Evolutionary conservation across 208 protist species (phyloP), one percentile per base, ranked within the genome.

Genomic region (Leishmania major): DNA sequence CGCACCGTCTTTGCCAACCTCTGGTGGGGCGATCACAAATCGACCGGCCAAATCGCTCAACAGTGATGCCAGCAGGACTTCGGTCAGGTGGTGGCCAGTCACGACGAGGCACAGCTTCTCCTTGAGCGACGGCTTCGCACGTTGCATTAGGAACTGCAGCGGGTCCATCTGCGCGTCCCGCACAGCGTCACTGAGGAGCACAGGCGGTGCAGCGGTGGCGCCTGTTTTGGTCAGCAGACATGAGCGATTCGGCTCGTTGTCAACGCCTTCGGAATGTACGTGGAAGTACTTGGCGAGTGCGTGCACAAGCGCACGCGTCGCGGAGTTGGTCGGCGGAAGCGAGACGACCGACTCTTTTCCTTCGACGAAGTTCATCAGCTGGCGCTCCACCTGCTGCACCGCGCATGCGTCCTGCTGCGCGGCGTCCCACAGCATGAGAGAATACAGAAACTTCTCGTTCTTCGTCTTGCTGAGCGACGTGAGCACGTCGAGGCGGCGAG

Each of bases 221-320:
- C 83, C 53, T 8, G 88, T 94, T 70, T 84, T 89, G 40, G 84
- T 91, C 55, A 96, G 83, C 1, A 94, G 57, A 40, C 86, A 91
- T 1, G 87, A 87, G 6, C 93, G 90, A 43, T 91, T 77, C 64
- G 90, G 87, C 59, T 89, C 92, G 31, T 35, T 31, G 84, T 95
- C 93, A 10, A 93, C 81, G 70, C 86, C 82, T 55, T 92, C 87
- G 25, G 88, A 91, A 10, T 64, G 69, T 28, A 97, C 80, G 74
- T 90, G 82, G 80, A 92, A 97, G 84, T 93, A 95, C 35, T 74
- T 77, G 45, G 88, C 86, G 28, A 95, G 83, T 10, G 85, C 81
- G 77, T 97, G 94, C 25, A 93, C 84, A 19, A 95, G 73, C 8
- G 83, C 88, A 40, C 94, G 89, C 57, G 91, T 88, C 45, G 87